Evolutionary conservation across 768 basidiomycete genomes (phyloP), one percentile per base, ranked within the genome.

Genomic region (Cystobasidium ongulense): DNA sequence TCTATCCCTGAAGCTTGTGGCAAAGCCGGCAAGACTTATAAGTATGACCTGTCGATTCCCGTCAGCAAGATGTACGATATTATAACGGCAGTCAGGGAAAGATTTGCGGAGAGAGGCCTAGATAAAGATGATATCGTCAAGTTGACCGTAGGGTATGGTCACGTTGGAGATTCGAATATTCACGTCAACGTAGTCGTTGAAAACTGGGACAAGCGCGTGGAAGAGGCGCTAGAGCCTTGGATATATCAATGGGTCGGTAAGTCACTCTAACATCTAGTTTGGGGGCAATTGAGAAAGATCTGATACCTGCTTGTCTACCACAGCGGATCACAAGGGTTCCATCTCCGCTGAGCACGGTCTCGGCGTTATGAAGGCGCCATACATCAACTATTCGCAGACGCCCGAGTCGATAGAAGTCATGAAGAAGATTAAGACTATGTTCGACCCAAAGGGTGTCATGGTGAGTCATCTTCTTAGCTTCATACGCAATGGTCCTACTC

Each of bases 281-380:
- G 66, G 17, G 13, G 54, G 13, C 38, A 27, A 5, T 33, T 7
- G 31, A 3, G 27, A 25, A 23, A 8, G 18, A 13, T 23, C 25
- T 7, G 25, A 35, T 46, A 0, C n/a, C 8, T 33, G 21, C 10
- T 17, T 4, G 21, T 41, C 29, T 23, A 23, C 35, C 13, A 33
- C 63, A 82, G 81, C 83, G 63, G 80, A 81, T 39, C 79, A 90
- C 79, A 86, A 87, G 63, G 95, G 95, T 8, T 97, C 95, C 0
- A 87, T 99, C 76, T 97, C 94, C 5, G 95, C 95, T 1, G 95
- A 99, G 80, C 95, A 99, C 80, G 95, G 95, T 4, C 88, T 99
- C 66, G 94, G 95, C n/a, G 85, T 88, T 0, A 92, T 92, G 90
- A 98, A 98, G 83, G 89, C 90, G 0, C 87, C 89, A 71, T 91